Base-by-base conservation (phyloP, 345 rosid species). In the Lepidium africanum region DNA sequence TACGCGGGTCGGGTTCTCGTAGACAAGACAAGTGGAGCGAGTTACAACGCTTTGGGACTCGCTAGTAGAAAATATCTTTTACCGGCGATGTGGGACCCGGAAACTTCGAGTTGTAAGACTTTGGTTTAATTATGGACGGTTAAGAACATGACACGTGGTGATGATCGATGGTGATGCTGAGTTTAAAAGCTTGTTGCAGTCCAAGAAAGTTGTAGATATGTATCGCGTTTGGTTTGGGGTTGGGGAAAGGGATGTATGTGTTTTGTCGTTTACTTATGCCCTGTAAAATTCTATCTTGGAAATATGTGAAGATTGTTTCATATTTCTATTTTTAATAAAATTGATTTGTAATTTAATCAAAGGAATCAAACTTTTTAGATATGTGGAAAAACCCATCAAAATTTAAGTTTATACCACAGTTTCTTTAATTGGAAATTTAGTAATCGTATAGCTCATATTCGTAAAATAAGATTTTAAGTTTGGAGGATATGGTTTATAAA, bases 51-150 rank as follows among this genome's bases (percentile, higher is more conserved):
- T 0, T 38, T 85, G 65, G 96, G 97, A 9, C 67, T 72, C 6
- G 82, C 79, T 8, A 94, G 90, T 3, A 52, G 98, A 59, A 88
- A 92, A 81, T 90, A 79, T 53, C 70, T 92, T 43, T 33, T 90
- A 37, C 98, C 98, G 12, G 98, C 98, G 8, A 81, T 86, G 90
- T 92, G 96, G 97, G 97, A 92, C 73, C 97, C 98, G 0, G 70
- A 77, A 40, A 77, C 87, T 1, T 85, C 84, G 3, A 69, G 79
- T 1, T 93, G 98, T 52, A 83, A 75, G 78, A 73, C 84, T 6
- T 68, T 82, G 36, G 84, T 83, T 11, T 79, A 77, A 81, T 3
- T 36, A 3, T 19, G 12, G 7, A 30, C 32, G 33, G 41, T 45
- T 33, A 0, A 9, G 3, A 27, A 9, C 0, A 12, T 0, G 35